Evolutionary conservation across 257 asterid genomes (phyloP), one percentile per base, ranked within the genome.

Genomic region (Nicotiana obtusifolia): DNA sequence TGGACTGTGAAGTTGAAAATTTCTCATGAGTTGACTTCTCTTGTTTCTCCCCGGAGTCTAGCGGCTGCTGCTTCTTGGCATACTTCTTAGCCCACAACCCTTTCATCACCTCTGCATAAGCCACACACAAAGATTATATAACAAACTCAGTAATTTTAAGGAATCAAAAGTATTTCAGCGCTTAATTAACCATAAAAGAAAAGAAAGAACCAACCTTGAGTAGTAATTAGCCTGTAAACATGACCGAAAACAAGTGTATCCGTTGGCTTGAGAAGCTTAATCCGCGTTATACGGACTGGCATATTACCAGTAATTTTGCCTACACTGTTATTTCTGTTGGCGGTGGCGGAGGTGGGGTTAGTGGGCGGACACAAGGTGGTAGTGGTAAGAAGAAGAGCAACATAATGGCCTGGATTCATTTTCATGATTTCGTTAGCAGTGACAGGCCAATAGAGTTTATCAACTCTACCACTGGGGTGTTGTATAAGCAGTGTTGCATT

Each of bases 311-410:
- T 83, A 13, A 61, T 84, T 65, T 41, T 69, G 13, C 49, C 13
- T 22, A 62, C 67, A 24, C 20, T 76, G 9, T 11, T 82, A 4
- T 10, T 26, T 5, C 52, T 76, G 7, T 16, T 17, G 22, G 65
- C 24, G 56, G 77, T 31, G 65, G 85, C 54, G 83, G 87, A 3
- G 82, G 87, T 35, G 26, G 90, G 84, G 64, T 89, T 47, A 65
- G 87, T 26, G 81, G 93, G 1, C 68, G 92, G 69, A 10, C 91
- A 83, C 57, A 88, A 90, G 17, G 88, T 19, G 86, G 97, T 91
- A 90, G 98, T 95, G 83, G 97, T 91, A 84, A 93, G 95, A 81
- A 95, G 96, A 79, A 93, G 97, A 15, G 98, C 97, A 14, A 95
- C 97, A 81, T 91, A 92, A 31, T 93, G 98, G 83, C 97, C 97